A percentile compares a stretch with the other conserved stretches of the same genome.
phyloP scores from a whole-genome alignment of 2,329 filamentous ascomycete species.

The Dactylellina leptospora region DNA sequence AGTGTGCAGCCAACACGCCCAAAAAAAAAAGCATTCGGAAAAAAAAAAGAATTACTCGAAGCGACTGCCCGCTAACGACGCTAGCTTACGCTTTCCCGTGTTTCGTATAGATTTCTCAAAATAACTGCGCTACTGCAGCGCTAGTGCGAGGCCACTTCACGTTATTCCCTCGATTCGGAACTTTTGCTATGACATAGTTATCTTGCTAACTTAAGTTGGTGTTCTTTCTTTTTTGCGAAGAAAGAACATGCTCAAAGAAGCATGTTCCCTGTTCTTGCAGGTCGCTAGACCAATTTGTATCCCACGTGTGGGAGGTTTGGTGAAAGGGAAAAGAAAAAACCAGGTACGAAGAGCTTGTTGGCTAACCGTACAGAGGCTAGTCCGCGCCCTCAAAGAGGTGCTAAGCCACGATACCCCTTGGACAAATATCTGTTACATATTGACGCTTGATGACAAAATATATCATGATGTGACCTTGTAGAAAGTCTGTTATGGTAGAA shows the following conservation, averaged over 20 bases:
- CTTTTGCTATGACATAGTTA: constrained; percentile 22
- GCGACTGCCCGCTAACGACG: constrained; percentile 15
- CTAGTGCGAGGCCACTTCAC: constrained; percentile 22
- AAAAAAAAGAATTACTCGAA: constrained; percentile 27
- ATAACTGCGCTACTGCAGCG: constrained; percentile 18
- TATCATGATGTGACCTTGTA: constrained; percentile 3
- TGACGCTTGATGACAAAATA: constrained; percentile 37
- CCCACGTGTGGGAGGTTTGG: constrained; percentile 45
- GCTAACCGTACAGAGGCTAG: constrained; percentile 28
- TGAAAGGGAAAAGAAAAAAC: constrained; percentile 24
- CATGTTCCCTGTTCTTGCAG: constrained; percentile 34
- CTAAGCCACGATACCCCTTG: constrained; percentile 49
- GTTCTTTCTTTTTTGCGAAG: constrained; percentile 5
- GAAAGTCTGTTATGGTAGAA: constrained; percentile 3
- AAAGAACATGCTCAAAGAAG: constrained; percentile 13
- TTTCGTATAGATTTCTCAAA: constrained; percentile 44
- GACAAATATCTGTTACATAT: constrained; percentile 35
- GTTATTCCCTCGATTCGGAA: constrained; percentile 51
- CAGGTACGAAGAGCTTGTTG: constrained; percentile 13
- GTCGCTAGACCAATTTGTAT: constrained; percentile 45
- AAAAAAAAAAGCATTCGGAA: neutral
- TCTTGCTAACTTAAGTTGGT: constrained; percentile 12
- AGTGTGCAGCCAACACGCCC: neutral
- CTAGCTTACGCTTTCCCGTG: constrained; percentile 17
- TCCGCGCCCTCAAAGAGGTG: neutral